phyloP scores from a whole-genome alignment of 345 rosid species.

The Murraya koenigii region DNA sequence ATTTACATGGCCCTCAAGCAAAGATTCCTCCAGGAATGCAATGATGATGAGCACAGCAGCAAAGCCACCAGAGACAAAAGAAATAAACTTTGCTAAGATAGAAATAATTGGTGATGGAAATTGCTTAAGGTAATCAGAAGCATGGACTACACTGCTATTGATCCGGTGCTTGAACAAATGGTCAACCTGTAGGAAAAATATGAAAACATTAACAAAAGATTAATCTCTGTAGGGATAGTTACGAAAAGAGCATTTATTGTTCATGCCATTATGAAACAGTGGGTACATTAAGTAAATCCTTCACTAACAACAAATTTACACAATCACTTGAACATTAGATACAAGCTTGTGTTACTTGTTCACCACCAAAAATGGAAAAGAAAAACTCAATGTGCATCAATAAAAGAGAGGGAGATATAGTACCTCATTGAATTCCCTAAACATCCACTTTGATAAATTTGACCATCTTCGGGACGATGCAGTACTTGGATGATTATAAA shows the following conservation, averaged over 20 bases:
- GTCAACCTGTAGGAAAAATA: constrained; percentile 64
- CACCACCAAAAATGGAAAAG: neutral
- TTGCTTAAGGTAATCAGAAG: constrained; percentile 87
- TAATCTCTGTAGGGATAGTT: neutral
- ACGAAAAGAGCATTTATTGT: neutral
- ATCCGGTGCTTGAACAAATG: constrained; percentile 98
- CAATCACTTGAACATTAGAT: constrained; percentile 1
- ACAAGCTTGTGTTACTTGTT: neutral
- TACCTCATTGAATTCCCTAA: constrained; percentile 98
- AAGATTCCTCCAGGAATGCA: constrained; percentile 96
- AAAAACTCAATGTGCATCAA: neutral
- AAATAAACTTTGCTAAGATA: constrained; percentile 84
- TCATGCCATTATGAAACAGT: too few relatives aligned
- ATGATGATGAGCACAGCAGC: constrained; percentile 94
- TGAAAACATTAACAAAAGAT: constrained; percentile 10
- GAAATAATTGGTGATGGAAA: constrained; percentile 93
- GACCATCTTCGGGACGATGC: constrained; percentile 99
- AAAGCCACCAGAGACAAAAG: constrained; percentile 97
- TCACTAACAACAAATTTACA: neutral
- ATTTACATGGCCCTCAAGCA: constrained; percentile 95
- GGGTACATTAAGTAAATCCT: neutral
- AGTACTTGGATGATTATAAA: constrained; percentile 94
- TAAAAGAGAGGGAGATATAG: neutral
- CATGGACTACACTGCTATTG: constrained; percentile 75
- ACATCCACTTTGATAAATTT: constrained; percentile 92